Evolutionary conservation across 2,329 filamentous ascomycete genomes (phyloP).

Genomic region (Botryosphaeria dothidea): DNA sequence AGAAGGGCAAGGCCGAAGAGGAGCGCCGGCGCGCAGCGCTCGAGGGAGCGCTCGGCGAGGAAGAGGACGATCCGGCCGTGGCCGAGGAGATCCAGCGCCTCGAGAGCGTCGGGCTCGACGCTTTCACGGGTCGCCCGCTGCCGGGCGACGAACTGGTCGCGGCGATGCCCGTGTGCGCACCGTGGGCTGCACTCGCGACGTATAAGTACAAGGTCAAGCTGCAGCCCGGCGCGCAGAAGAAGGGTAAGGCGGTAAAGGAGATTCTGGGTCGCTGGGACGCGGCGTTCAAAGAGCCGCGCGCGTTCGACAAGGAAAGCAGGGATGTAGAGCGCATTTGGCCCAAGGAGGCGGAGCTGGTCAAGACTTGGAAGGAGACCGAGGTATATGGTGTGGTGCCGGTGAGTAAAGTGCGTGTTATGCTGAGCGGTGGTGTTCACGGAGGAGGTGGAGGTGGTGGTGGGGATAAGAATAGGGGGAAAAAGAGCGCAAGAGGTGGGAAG

Average conservation of each 20-base stretch:
- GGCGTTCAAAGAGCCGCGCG: constrained; percentile 56
- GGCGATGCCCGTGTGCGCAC: constrained; percentile 63
- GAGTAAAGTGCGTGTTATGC: constrained; percentile 76
- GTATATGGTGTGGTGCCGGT: constrained; percentile 79
- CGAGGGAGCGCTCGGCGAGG: constrained; percentile 26
- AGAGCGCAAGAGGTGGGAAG: constrained; percentile 31
- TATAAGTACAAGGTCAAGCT: constrained; percentile 96
- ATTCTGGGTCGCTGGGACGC: constrained; percentile 79
- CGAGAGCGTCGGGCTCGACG: constrained; percentile 62
- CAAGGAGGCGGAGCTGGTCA: constrained; percentile 80
- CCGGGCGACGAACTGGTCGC: constrained; percentile 79
- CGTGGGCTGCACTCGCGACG: constrained; percentile 63
- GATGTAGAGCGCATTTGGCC: constrained; percentile 78
- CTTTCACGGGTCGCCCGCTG: constrained; percentile 74
- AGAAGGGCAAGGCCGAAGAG: constrained; percentile 75
- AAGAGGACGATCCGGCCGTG: constrained; percentile 47
- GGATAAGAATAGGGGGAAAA: constrained; percentile 24
- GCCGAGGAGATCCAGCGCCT: constrained; percentile 58
- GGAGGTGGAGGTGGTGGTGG: constrained; percentile 30
- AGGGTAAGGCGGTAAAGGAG: constrained; percentile 91
- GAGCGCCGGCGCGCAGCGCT: constrained; percentile 57
- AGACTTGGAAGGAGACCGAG: constrained; percentile 78
- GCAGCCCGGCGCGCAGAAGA: constrained; percentile 86
- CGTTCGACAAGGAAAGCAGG: constrained; percentile 47
- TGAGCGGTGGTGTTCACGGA: constrained; percentile 46